Conservation (phyloP, 441 rosid species). For the Codiaeum variegatum region DNA sequence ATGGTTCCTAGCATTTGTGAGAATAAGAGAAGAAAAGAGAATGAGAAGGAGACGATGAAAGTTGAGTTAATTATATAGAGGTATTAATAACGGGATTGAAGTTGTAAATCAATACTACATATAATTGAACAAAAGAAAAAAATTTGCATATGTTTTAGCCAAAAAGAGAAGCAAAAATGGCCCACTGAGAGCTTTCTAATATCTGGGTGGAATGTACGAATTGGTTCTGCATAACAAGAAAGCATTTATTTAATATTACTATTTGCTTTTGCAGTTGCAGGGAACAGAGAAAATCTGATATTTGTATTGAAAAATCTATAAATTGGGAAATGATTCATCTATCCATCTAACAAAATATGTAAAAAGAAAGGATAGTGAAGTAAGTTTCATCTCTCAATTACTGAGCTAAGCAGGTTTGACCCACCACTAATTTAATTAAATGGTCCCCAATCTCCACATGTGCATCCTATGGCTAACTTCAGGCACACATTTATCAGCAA, state of each 20-base stretch:
- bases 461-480: not conserved
- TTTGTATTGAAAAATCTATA: conserved; percentile 3
- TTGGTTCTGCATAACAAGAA: not conserved
- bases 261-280: not conserved
- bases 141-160: not conserved
- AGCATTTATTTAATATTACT: not conserved
- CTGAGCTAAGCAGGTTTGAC: conserved; percentile 4
- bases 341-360: conserved; percentile 9
- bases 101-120: not conserved
- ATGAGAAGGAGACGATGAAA: conserved; percentile 23
- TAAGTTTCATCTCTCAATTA: not conserved
- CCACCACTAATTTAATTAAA: conserved; percentile 2
- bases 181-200: conserved; percentile 13
- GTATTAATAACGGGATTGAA: not conserved
- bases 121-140: not conserved
- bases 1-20: conserved; percentile 20
- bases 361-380: not conserved
- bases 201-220: not conserved
- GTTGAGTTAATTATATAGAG: conserved; percentile 24
- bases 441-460: not conserved
- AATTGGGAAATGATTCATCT: conserved; percentile 21
- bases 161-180: conserved; percentile 21
- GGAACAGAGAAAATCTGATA: conserved; percentile 11
- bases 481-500: too few relatives aligned
- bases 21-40: not conserved